phyloP scores from a whole-genome alignment of 2,329 filamentous ascomycete genomes.

The Fusarium globosum region DNA sequence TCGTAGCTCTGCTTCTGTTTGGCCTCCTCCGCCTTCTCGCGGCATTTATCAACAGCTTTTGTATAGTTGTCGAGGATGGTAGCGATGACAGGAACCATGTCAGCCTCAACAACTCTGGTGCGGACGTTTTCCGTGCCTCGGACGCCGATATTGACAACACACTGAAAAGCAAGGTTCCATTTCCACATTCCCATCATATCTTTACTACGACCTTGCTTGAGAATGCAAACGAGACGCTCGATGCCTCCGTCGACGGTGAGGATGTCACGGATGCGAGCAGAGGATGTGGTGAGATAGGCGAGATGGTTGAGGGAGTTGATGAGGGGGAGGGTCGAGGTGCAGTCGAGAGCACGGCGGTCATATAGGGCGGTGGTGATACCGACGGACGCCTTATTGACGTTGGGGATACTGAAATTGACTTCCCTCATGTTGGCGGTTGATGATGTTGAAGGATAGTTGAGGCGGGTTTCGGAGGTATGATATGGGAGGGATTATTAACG shows the following conservation, averaged over 20 bases:
- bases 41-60: conserved; percentile 91
- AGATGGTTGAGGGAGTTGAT: conserved; percentile 99
- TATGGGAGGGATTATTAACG: conserved; percentile 39
- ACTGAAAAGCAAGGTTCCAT: conserved; percentile 99
- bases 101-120: conserved; percentile 95
- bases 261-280: conserved; percentile 96
- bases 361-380: conserved; percentile 99
- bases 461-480: conserved; percentile 21
- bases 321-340: conserved; percentile 94
- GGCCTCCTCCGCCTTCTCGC: conserved; percentile 85
- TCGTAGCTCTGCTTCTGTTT: conserved; percentile 75
- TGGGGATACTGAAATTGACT: conserved; percentile 99
- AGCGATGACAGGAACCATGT: conserved; percentile 98
- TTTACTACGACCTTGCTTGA: conserved; percentile 96
- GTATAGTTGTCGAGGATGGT: conserved; percentile 99
- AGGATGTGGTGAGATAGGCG: conserved; percentile 97
- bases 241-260: conserved; percentile 98
- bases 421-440: conserved; percentile 83
- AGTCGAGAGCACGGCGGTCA: conserved; percentile 96
- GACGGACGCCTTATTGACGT: conserved; percentile 99
- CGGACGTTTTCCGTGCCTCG: conserved; percentile 93
- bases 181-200: conserved; percentile 99
- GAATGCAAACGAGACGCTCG: conserved; percentile 94
- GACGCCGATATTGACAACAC: conserved; percentile 98
- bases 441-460: conserved; percentile 31